Conservation (phyloP, 2,329 filamentous ascomycete genomes). For the Neocucurbitaria cava region DNA sequence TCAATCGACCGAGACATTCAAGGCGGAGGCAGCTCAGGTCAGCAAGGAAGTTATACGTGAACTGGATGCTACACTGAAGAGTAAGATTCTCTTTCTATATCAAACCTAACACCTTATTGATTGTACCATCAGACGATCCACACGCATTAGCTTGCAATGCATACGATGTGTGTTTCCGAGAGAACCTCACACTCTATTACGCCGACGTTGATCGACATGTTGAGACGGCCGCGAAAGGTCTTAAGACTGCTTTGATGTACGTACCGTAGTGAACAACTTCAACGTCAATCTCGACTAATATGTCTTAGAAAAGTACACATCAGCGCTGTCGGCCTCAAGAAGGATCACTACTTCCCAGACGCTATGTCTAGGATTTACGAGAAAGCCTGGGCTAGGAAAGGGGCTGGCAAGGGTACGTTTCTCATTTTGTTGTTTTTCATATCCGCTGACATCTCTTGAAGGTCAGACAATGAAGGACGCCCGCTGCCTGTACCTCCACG, state of each 20-base stretch:
- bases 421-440: neutral
- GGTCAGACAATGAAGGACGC: slow-evolving; percentile 6
- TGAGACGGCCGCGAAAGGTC: slow-evolving; percentile 2
- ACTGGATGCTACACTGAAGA: slow-evolving; percentile 5
- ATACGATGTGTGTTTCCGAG: slow-evolving; percentile 12
- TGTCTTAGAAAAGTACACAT: neutral
- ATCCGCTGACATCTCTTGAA: neutral
- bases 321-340: neutral
- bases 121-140: slow-evolving; percentile 7
- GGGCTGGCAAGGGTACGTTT: neutral
- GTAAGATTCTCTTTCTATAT: neutral
- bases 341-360: slow-evolving; percentile 15
- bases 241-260: neutral
- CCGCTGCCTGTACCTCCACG: slow-evolving; percentile 11
- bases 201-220: slow-evolving; percentile 1
- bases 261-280: neutral
- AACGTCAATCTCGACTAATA: neutral
- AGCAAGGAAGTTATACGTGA: slow-evolving; percentile 1
- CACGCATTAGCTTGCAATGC: slow-evolving; percentile 12
- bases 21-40: slow-evolving; percentile 4
- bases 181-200: slow-evolving; percentile 1
- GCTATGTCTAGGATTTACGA: slow-evolving; percentile 20
- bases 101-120: neutral
- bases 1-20: neutral
- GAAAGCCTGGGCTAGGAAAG: neutral